These are phyloP conservation scores for Neocucurbitaria cava DNA, from an alignment of 2,329 filamentous ascomycete species.

Conservation along the genomic window DNA sequence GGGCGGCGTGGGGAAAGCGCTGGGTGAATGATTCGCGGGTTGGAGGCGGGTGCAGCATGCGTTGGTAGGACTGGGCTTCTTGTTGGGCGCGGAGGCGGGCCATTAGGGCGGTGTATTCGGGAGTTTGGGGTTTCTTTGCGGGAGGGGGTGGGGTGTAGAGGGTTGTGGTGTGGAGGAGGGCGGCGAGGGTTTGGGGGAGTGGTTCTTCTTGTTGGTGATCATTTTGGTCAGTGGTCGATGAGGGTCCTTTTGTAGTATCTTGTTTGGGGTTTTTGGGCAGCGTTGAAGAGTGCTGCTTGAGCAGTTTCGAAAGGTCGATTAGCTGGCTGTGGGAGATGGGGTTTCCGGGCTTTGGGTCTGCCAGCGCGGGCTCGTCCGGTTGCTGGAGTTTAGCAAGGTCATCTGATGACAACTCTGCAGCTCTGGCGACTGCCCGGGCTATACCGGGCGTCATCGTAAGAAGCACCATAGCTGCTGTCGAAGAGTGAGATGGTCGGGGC, in stretches of 20 bases:
- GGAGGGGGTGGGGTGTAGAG: slow-evolving; percentile 82
- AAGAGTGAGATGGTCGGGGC: slow-evolving; percentile 8
- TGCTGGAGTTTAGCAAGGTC: slow-evolving; percentile 30
- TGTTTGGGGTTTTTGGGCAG: background rate
- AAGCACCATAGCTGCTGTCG: slow-evolving; percentile 68
- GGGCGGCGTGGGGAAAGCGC: slow-evolving; percentile 60
- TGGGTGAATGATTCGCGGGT: slow-evolving; percentile 66
- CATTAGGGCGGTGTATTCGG: slow-evolving; percentile 89
- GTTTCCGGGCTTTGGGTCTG: slow-evolving; percentile 62
- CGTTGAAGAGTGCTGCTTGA: slow-evolving; percentile 48
- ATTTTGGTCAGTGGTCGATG: background rate
- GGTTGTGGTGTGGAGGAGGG: slow-evolving; percentile 72
- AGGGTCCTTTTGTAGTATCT: background rate
- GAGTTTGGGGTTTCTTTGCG: slow-evolving; percentile 70
- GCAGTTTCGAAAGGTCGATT: slow-evolving; percentile 64
- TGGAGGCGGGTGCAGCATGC: slow-evolving; percentile 72
- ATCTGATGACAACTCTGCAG: slow-evolving; percentile 25
- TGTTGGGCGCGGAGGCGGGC: slow-evolving; percentile 80
- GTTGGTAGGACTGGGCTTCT: slow-evolving; percentile 81
- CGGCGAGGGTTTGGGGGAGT: slow-evolving; percentile 62
- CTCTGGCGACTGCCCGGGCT: slow-evolving; percentile 64
- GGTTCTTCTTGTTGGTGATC: background rate
- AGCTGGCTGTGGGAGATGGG: slow-evolving; percentile 77
- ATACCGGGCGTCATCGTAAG: slow-evolving; percentile 77
- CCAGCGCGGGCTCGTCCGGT: slow-evolving; percentile 58